Conservation (phyloP, 352 stramenopile species). For the Phytophthora multivora region DNA sequence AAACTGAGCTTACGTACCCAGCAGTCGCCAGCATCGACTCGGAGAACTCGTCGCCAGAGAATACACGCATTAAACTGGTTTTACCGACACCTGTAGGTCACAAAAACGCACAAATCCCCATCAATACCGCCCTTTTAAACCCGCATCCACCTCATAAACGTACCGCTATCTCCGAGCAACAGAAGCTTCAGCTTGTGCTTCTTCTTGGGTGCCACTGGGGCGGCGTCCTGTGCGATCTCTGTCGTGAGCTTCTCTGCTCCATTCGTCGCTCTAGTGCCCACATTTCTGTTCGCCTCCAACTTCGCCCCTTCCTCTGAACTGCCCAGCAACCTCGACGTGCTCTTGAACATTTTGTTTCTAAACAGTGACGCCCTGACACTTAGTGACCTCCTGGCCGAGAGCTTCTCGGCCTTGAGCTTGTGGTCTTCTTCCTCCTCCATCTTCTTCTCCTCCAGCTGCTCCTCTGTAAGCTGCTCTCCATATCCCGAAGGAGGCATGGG, state of each 20-base stretch:
- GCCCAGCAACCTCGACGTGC: constrained; percentile 32
- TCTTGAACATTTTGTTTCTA: constrained; percentile 82
- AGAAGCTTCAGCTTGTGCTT: constrained; percentile 91
- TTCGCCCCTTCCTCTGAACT: constrained; percentile 29
- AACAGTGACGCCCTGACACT: constrained; percentile 74
- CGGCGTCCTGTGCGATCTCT: constrained; percentile 16
- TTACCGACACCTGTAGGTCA: constrained; percentile 82
- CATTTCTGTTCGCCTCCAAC: constrained; percentile 16
- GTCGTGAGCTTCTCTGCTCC: constrained; percentile 22
- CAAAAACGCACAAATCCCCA: constrained; percentile 4
- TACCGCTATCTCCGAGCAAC: constrained; percentile 89
- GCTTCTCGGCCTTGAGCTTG: constrained; percentile 79
- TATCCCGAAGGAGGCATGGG: constrained; percentile 27
- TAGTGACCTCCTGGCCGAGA: constrained; percentile 65
- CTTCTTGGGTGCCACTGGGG: constrained; percentile 61
- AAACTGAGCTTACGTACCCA: constrained; percentile 57
- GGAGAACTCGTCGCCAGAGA: constrained; percentile 91
- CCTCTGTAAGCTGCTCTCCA: constrained; percentile 59
- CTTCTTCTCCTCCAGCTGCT: constrained; percentile 85
- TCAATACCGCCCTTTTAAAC: constrained; percentile 7
- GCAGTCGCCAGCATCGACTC: constrained; percentile 91
- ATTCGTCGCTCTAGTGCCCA: constrained; percentile 9
- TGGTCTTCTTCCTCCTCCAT: constrained; percentile 90
- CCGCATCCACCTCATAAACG: constrained; percentile 1
- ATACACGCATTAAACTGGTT: constrained; percentile 93